Conservation (phyloP, 2,329 filamentous ascomycete species). For the Cordyceps fumosorosea region DNA sequence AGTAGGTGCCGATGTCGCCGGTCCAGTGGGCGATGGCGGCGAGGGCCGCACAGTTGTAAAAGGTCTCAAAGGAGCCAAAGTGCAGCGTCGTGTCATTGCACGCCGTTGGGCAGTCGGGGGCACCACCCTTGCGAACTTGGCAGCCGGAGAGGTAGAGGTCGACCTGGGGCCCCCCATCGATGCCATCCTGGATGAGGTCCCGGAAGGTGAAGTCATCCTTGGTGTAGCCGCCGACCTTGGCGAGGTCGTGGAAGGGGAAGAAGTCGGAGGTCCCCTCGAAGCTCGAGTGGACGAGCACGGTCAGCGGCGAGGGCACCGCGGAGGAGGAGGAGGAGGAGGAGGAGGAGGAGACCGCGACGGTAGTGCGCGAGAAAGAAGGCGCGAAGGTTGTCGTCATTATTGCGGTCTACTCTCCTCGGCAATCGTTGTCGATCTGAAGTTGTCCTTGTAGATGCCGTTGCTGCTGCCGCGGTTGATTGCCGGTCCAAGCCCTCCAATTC, state of each 20-base stretch:
- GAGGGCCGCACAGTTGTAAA: slow-evolving; percentile 33
- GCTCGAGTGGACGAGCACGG: slow-evolving; percentile 23
- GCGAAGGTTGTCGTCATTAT: slow-evolving; percentile 5
- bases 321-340: not conserved
- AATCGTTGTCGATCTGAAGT: not conserved
- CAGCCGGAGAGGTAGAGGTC: slow-evolving; percentile 28
- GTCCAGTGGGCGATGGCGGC: slow-evolving; percentile 30
- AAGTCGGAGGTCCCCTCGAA: slow-evolving; percentile 30
- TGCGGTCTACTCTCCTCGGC: slow-evolving; percentile 15
- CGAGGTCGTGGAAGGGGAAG: slow-evolving; percentile 32
- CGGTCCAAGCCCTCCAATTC: not conserved
- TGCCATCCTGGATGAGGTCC: slow-evolving; percentile 27
- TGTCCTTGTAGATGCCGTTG: not conserved
- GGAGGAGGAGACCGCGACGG: not conserved
- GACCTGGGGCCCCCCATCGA: slow-evolving; percentile 27
- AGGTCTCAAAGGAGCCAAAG: slow-evolving; percentile 31
- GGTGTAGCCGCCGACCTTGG: slow-evolving; percentile 21
- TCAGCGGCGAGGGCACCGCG: slow-evolving; percentile 20
- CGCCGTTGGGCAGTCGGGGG: slow-evolving; percentile 26
- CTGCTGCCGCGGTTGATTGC: not conserved
- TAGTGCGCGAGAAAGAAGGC: slow-evolving; percentile 1
- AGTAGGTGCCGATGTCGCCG: slow-evolving; percentile 22
- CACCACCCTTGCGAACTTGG: slow-evolving; percentile 20
- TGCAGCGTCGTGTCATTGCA: slow-evolving; percentile 25
- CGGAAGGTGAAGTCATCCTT: slow-evolving; percentile 26